phyloP scores from a whole-genome alignment of 1,284 basidiomycete species.

The Leccinum pachyderme region DNA sequence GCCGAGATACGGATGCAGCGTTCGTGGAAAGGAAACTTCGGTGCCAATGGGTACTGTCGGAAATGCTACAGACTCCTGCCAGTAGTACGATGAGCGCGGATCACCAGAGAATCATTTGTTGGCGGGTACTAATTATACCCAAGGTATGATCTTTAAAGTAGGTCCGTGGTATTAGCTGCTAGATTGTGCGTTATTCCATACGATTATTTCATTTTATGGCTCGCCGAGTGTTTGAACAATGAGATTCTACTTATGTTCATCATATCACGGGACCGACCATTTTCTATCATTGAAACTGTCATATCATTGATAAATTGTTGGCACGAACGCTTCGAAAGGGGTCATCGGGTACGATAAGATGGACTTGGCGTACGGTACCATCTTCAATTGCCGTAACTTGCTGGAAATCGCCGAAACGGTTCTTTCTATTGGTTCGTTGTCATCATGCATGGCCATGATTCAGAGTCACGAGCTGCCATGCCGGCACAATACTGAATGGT shows the following conservation, averaged over 20 bases:
- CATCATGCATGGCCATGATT: neutral
- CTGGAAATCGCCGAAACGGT: neutral
- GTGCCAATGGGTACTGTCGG: neutral
- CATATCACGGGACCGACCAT: neutral
- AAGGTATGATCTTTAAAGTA: neutral
- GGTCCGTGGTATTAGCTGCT: neutral
- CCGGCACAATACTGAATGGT: neutral
- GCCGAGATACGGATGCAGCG: neutral
- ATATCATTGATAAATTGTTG: neutral
- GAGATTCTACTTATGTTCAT: neutral
- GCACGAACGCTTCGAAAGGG: neutral
- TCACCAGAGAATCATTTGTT: neutral
- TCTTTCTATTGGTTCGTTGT: neutral
- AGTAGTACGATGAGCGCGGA: neutral
- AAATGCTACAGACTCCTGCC: too few species aligned
- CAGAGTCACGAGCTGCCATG: neutral
- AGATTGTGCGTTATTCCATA: neutral
- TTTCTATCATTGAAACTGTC: too few species aligned
- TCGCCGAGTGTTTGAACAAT: neutral
- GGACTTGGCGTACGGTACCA: neutral
- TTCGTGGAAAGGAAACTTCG: neutral
- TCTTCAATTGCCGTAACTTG: neutral
- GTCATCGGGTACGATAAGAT: neutral
- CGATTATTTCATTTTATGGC: neutral
- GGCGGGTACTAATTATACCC: too few species aligned